A percentile compares a stretch with the other conserved stretches of the same genome.
phyloP scores from a whole-genome alignment of 2,329 filamentous ascomycete species.

The Epichloe festucae region DNA sequence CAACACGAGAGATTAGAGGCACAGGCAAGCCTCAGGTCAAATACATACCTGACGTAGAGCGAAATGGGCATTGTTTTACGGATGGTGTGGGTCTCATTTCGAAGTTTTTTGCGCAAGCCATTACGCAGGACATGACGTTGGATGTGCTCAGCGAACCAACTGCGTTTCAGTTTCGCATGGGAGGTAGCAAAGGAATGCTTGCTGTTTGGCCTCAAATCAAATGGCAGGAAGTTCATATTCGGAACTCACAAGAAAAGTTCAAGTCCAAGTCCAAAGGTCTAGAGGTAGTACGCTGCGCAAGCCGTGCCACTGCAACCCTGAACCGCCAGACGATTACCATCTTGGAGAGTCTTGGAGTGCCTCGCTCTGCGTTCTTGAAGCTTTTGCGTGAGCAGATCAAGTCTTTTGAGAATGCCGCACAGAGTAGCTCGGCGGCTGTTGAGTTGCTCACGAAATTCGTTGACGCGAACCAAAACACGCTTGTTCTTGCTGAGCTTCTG shows the following conservation, averaged over 20 bases:
- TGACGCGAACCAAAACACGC: conserved; percentile 72
- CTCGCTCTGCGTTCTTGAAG: conserved; percentile 48
- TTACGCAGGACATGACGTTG: conserved; percentile 56
- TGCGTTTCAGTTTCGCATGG: conserved; percentile 82
- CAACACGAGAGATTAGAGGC: conserved; percentile 61
- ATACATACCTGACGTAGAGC: conserved; percentile 57
- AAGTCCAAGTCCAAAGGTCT: conserved; percentile 54
- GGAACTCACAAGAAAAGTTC: conserved; percentile 84
- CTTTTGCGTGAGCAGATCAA: conserved; percentile 57
- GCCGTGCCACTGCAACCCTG: conserved; percentile 62
- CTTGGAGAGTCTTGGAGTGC: conserved; percentile 65
- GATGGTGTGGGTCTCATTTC: conserved; percentile 96
- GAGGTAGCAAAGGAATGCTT: conserved; percentile 84
- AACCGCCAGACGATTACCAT: conserved; percentile 86
- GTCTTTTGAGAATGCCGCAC: conserved; percentile 58
- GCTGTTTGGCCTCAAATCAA: conserved; percentile 58
- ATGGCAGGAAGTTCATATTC: conserved; percentile 59
- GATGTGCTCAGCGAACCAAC: conserved; percentile 52
- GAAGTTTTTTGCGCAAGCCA: conserved; percentile 58
- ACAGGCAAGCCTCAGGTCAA: conserved; percentile 45
- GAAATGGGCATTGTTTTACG: conserved; percentile 61
- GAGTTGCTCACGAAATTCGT: conserved; percentile 59
- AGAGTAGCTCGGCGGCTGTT: conserved; percentile 48
- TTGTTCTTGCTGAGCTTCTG: conserved; percentile 64
- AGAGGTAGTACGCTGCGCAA: conserved; percentile 75